Percentiles rank a stretch among this genome's conserved stretches.
Evolutionary conservation across 2,329 filamentous ascomycete genomes (phyloP).

Genomic region (Tolypocladium pustulatum): DNA sequence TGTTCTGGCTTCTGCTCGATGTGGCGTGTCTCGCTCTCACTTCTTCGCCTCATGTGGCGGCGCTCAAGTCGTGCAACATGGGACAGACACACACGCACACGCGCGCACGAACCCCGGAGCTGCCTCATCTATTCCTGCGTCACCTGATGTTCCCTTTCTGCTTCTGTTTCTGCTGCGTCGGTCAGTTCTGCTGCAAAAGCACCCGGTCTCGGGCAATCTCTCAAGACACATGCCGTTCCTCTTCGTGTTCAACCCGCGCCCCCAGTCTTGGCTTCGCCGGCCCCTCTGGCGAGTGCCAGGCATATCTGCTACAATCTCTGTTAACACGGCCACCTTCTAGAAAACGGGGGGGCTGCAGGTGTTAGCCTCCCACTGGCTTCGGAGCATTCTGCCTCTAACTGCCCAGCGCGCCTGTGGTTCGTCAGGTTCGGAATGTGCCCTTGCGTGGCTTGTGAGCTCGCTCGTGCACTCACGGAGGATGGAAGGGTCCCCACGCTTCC

Average conservation of each 20-base stretch:
- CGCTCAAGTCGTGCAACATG: neutral
- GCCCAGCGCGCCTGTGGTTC: constrained; percentile 4
- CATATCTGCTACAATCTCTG: constrained; percentile 8
- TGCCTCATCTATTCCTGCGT: constrained; percentile 1
- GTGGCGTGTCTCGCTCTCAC: neutral
- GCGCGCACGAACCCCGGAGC: neutral
- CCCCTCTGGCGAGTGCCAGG: neutral
- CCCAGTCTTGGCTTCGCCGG: neutral
- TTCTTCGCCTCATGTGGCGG: neutral
- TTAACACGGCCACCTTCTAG: constrained; percentile 19
- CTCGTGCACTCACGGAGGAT: neutral
- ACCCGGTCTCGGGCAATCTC: neutral
- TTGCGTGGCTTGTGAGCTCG: constrained; percentile 6
- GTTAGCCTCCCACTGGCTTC: constrained; percentile 13
- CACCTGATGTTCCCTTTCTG: constrained; percentile 10
- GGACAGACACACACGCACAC: constrained; percentile 1
- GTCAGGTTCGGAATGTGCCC: constrained; percentile 8
- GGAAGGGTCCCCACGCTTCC: neutral
- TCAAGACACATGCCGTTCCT: neutral
- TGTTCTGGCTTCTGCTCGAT: constrained; percentile 1
- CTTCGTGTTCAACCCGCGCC: neutral
- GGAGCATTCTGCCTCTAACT: constrained; percentile 21
- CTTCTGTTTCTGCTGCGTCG: constrained; percentile 12
- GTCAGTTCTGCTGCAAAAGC: neutral
- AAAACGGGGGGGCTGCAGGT: constrained; percentile 16